phyloP scores from a whole-genome alignment of 345 rosid genomes.

The Hypericum perforatum region DNA sequence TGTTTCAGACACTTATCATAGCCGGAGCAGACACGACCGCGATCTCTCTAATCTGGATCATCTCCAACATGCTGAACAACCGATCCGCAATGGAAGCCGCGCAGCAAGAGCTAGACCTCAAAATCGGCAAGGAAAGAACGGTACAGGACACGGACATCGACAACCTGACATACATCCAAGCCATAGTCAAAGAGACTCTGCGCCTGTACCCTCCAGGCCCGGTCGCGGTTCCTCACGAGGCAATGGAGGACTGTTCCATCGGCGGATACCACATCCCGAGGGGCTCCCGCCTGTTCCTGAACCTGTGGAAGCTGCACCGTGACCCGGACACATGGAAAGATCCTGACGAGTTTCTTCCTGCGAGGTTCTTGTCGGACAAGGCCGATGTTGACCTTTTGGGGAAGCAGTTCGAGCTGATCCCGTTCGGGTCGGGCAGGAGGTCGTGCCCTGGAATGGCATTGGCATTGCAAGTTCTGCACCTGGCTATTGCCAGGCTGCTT shows the following conservation, averaged over 20 bases:
- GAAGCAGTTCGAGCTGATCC: conserved; percentile 28
- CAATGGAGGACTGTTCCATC: conserved; percentile 35
- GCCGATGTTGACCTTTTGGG: conserved; percentile 5
- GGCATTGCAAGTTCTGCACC: conserved; percentile 31
- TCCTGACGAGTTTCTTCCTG: conserved; percentile 32
- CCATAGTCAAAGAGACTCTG: conserved; percentile 9
- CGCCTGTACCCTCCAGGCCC: conserved; percentile 20
- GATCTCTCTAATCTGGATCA: conserved; percentile 19
- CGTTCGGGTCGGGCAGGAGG: conserved; percentile 43
- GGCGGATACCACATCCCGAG: conserved; percentile 33
- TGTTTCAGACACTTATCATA: conserved; percentile 16
- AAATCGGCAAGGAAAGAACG: conserved; percentile 13
- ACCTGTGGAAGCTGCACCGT: conserved; percentile 53
- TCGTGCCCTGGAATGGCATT: conserved; percentile 44
- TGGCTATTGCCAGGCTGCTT: conserved; percentile 36
- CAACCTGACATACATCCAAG: conserved; percentile 18
- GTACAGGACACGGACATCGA: conserved; percentile 22
- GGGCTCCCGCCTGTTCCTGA: conserved; percentile 39
- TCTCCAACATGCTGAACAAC: conserved; percentile 26
- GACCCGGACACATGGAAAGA: conserved; percentile 42
- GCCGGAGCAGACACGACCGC: conserved; percentile 21
- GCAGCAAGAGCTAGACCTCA: conserved; percentile 19
- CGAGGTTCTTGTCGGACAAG: conserved; percentile 31
- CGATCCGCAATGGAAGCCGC: conserved; percentile 9
- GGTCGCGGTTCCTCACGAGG: conserved; percentile 36